Evolutionary conservation across 805 yeast genomes (phyloP).

Genomic region (Lipomyces starkeyi): DNA sequence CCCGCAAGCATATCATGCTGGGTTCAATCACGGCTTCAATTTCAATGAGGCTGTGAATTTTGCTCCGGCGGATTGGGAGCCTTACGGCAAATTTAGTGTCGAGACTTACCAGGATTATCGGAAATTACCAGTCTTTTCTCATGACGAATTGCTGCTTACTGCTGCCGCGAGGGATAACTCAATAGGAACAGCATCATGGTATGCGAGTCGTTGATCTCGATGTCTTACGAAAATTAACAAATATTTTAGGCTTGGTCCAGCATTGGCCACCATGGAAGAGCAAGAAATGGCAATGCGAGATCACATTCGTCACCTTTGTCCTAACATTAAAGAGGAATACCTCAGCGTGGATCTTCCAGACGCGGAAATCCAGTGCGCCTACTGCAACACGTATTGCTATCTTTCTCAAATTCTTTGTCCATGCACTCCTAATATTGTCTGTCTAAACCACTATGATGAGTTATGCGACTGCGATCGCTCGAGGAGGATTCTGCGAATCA

Average conservation of each 20-base stretch:
- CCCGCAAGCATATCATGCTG: slow-evolving; percentile 90
- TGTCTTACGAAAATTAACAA: neutral
- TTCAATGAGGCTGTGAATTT: slow-evolving; percentile 51
- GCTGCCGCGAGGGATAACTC: slow-evolving; percentile 35
- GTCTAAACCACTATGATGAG: slow-evolving; percentile 33
- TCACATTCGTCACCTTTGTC: slow-evolving; percentile 18
- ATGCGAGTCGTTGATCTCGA: neutral
- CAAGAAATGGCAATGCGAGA: slow-evolving; percentile 29
- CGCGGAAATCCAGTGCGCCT: slow-evolving; percentile 37
- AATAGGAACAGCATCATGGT: slow-evolving; percentile 38
- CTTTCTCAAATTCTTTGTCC: slow-evolving; percentile 33
- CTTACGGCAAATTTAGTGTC: slow-evolving; percentile 43
- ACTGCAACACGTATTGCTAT: slow-evolving; percentile 39
- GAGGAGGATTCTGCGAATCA: slow-evolving; percentile 18
- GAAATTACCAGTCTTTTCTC: slow-evolving; percentile 47
- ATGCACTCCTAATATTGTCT: slow-evolving; percentile 29
- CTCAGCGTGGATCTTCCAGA: neutral
- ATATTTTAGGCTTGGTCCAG: slow-evolving; percentile 33
- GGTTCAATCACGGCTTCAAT: slow-evolving; percentile 86
- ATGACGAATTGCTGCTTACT: slow-evolving; percentile 45
- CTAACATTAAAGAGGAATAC: slow-evolving; percentile 15
- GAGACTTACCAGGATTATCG: slow-evolving; percentile 42
- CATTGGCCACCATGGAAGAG: slow-evolving; percentile 28
- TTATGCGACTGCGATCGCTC: slow-evolving; percentile 27
- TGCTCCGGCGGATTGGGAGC: slow-evolving; percentile 51